phyloP scores from a whole-genome alignment of 306 rosid genomes.

The Trifolium subterraneum region DNA sequence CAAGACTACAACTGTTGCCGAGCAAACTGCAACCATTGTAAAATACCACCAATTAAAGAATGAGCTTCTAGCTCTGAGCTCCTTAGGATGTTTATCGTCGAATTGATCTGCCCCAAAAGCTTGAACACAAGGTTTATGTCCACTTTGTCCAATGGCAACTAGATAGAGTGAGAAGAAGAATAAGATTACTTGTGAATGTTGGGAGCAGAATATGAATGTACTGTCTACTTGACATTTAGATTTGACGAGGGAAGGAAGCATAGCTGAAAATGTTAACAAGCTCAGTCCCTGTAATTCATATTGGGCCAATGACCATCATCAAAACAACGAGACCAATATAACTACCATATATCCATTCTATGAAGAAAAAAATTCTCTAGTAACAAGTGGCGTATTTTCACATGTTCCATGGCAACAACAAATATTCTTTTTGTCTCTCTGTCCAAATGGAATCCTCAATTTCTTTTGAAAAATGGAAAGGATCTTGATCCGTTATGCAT shows the following conservation, averaged over 20 bases:
- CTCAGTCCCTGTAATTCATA: constrained; percentile 61
- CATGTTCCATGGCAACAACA: no score
- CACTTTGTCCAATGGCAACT: constrained; percentile 22
- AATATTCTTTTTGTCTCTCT: no score
- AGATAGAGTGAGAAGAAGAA: constrained; percentile 52
- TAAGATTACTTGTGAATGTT: constrained; percentile 49
- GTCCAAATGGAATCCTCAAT: no score
- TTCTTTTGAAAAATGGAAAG: no score
- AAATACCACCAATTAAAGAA: constrained; percentile 94
- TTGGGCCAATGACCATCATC: neutral
- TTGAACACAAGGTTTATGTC: constrained; percentile 24
- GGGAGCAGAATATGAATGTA: constrained; percentile 38
- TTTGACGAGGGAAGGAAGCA: constrained; percentile 47
- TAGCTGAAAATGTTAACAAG: constrained; percentile 61
- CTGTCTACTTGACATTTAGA: constrained; percentile 29
- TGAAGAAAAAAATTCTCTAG: no score
- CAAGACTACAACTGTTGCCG: constrained; percentile 46
- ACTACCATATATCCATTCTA: neutral
- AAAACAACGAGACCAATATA: neutral
- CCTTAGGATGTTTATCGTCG: constrained; percentile 63
- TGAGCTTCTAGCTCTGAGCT: constrained; percentile 70
- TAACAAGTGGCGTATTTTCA: no score
- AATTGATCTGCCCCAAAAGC: constrained; percentile 49
- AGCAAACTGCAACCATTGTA: constrained; percentile 47
- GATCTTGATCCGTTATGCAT: no score